phyloP scores from a whole-genome alignment of 2,329 filamentous ascomycete species.

The Trichoderma lentiforme region DNA sequence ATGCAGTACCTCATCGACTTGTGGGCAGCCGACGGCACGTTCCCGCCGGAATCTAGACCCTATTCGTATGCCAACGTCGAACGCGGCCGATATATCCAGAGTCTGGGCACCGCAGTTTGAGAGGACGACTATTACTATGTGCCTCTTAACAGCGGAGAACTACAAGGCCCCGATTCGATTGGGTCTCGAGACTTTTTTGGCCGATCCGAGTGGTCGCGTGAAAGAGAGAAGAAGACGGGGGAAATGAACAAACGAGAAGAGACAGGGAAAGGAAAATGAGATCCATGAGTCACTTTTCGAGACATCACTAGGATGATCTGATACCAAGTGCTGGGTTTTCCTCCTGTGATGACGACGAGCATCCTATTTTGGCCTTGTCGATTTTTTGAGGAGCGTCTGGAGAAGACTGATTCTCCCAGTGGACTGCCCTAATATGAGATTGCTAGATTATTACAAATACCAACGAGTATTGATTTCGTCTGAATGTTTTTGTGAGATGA shows the following conservation, averaged over 20 bases:
- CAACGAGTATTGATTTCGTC: not conserved
- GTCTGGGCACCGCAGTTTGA: slow-evolving; percentile 9
- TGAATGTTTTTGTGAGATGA: not conserved
- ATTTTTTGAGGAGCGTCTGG: not conserved
- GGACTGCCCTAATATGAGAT: not conserved
- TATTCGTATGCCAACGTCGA: slow-evolving; percentile 55
- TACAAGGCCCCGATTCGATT: not conserved
- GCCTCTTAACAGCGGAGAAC: not conserved
- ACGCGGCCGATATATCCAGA: slow-evolving; percentile 21
- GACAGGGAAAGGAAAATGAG: not conserved
- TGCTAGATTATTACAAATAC: not conserved
- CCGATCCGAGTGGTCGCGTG: not conserved
- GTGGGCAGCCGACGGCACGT: slow-evolving; percentile 79
- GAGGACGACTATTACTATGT: not conserved
- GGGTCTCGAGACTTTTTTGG: not conserved
- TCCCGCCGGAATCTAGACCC: slow-evolving; percentile 65
- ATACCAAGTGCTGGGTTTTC: not conserved
- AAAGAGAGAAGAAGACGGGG: not conserved
- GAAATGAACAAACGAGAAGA: not conserved
- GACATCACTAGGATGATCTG: slow-evolving; percentile 8
- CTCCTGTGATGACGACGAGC: not conserved
- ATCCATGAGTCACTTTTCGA: not conserved
- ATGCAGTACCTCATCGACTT: slow-evolving; percentile 88
- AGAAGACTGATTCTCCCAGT: not conserved
- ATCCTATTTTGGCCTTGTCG: not conserved